phyloP scores from a whole-genome alignment of 352 stramenopile genomes.

The Pythium diclinum region DNA sequence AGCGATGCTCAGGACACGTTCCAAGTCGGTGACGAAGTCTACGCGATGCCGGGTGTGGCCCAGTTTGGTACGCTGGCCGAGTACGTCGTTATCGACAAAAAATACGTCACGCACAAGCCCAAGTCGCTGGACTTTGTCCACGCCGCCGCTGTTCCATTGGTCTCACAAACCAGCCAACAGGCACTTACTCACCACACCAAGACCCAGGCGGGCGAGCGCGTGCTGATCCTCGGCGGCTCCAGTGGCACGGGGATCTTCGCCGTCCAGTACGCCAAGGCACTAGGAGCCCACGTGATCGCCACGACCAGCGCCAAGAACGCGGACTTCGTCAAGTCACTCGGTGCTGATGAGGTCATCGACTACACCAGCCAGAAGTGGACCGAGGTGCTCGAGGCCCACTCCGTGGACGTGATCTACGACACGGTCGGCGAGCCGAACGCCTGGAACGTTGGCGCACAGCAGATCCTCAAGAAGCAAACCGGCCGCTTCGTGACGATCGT shows the following conservation, averaged over 20 bases:
- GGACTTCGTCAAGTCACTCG: constrained; percentile 30
- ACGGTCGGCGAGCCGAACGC: constrained; percentile 18
- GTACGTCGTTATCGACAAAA: constrained; percentile 36
- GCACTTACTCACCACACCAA: constrained; percentile 33
- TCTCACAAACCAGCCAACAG: constrained; percentile 39
- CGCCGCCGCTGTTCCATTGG: constrained; percentile 34
- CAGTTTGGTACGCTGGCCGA: constrained; percentile 34
- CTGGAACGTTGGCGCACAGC: constrained; percentile 36
- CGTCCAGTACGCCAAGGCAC: constrained; percentile 43
- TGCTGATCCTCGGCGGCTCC: constrained; percentile 46
- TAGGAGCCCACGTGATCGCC: constrained; percentile 13
- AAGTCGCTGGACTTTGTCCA: constrained; percentile 40
- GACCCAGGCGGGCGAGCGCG: constrained; percentile 36
- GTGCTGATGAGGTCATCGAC: constrained; percentile 39
- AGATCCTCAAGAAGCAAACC: constrained; percentile 34
- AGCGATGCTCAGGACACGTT: neutral
- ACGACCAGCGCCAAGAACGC: constrained; percentile 33
- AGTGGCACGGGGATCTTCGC: constrained; percentile 38
- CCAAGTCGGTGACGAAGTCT: constrained; percentile 16
- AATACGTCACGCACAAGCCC: constrained; percentile 43
- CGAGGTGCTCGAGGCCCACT: neutral
- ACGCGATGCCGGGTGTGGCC: constrained; percentile 23
- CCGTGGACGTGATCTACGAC: neutral
- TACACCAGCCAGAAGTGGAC: constrained; percentile 32
- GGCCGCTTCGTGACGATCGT: constrained; percentile 42